phyloP scores from a whole-genome alignment of 2,329 filamentous ascomycete species.

The Xylariaceae sp. region DNA sequence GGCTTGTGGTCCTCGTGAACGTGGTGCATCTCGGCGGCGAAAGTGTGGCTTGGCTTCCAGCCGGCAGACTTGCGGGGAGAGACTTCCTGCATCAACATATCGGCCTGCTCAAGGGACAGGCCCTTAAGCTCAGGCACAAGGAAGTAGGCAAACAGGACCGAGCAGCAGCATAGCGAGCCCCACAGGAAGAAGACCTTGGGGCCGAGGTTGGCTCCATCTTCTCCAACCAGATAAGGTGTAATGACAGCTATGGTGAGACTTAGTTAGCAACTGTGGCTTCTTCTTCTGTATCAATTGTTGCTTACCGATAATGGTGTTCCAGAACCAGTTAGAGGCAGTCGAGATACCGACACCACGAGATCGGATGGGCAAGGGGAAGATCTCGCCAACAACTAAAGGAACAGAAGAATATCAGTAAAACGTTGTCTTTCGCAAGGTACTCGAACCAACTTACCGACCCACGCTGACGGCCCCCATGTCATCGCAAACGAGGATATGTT shows the following conservation, averaged over 20 bases:
- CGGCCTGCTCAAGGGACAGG: constrained; percentile 68
- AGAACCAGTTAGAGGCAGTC: constrained; percentile 71
- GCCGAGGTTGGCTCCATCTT: constrained; percentile 37
- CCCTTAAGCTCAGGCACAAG: constrained; percentile 72
- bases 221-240: constrained; percentile 66
- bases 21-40: constrained; percentile 28
- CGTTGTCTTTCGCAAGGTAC: no score
- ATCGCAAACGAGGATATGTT: constrained; percentile 77
- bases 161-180: constrained; percentile 53
- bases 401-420: no score
- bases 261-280: neutral
- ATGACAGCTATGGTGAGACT: constrained; percentile 42
- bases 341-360: constrained; percentile 67
- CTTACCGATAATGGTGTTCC: constrained; percentile 52
- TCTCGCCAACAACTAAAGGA: constrained; percentile 73
- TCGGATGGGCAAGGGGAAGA: constrained; percentile 71
- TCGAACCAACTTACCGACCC: no score
- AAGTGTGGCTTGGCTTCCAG: constrained; percentile 32
- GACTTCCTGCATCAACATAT: constrained; percentile 54
- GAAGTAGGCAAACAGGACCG: constrained; percentile 53
- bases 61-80: constrained; percentile 33
- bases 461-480: constrained; percentile 68
- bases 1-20: constrained; percentile 18
- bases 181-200: constrained; percentile 54
- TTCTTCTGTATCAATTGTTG: neutral